Evolutionary conservation across 805 yeast genomes (phyloP).

Genomic region (Ogataea haglerorum): DNA sequence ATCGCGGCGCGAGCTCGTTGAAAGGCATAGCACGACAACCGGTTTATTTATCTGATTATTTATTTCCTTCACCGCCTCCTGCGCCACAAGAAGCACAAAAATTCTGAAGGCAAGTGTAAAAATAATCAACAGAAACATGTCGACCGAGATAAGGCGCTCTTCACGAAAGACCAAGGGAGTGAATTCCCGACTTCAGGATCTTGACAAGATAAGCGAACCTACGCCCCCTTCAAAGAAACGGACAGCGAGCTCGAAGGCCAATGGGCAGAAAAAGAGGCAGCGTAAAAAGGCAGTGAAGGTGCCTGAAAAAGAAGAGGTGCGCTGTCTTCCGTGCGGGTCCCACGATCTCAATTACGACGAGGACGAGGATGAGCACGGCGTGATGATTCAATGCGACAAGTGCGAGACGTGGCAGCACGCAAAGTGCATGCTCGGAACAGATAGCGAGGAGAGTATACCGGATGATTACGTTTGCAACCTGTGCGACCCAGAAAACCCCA

Average conservation of each 20-base stretch:
- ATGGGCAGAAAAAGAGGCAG: constrained; percentile 19
- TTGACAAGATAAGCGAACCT: constrained; percentile 13
- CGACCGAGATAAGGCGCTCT: constrained; percentile 36
- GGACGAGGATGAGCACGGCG: constrained; percentile 49
- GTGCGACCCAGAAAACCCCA: constrained; percentile 41
- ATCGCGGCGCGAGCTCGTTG: constrained; percentile 22
- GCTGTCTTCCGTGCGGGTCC: constrained; percentile 62
- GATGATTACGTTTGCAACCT: constrained; percentile 50
- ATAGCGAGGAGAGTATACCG: constrained; percentile 39
- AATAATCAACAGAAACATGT: constrained; percentile 8
- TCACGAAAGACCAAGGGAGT: constrained; percentile 42
- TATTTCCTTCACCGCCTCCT: constrained; percentile 7
- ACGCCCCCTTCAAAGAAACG: constrained; percentile 9
- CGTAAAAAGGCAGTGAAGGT: constrained; percentile 28
- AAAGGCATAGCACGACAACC: constrained; percentile 4
- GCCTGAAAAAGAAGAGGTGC: constrained; percentile 41
- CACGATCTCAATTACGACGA: constrained; percentile 56
- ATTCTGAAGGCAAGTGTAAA: constrained; percentile 8
- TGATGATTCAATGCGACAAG: constrained; percentile 62
- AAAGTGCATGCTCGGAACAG: constrained; percentile 52
- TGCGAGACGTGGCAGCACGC: constrained; percentile 75
- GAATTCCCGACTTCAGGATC: constrained; percentile 33
- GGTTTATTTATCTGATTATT: neutral
- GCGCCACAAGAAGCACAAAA: constrained; percentile 10
- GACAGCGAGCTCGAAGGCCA: constrained; percentile 13